phyloP scores from a whole-genome alignment of 768 basidiomycete genomes.

The Candolleomyces efflorescens region DNA sequence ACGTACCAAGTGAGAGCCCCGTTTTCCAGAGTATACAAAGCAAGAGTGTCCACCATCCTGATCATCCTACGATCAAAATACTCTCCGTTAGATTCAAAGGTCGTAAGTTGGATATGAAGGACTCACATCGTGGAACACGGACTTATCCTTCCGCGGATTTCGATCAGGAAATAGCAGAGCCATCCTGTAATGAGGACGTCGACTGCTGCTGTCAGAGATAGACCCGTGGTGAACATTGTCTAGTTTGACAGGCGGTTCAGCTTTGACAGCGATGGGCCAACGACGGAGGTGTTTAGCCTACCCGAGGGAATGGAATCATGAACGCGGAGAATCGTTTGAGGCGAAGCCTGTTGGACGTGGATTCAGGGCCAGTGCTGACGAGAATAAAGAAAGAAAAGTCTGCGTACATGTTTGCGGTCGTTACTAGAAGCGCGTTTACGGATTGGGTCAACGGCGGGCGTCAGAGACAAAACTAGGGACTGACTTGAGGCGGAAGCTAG shows the following conservation, averaged over 20 bases:
- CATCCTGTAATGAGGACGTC: slow-evolving; percentile 46
- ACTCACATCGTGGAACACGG: slow-evolving; percentile 25
- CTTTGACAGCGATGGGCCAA: neutral
- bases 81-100: neutral
- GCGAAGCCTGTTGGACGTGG: slow-evolving; percentile 25
- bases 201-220: slow-evolving; percentile 43
- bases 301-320: slow-evolving; percentile 16
- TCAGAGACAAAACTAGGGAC: neutral
- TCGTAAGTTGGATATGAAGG: neutral
- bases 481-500: slow-evolving; percentile 9
- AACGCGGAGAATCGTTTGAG: slow-evolving; percentile 21
- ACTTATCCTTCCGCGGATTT: slow-evolving; percentile 33
- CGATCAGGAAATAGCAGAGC: slow-evolving; percentile 39
- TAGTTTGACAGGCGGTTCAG: slow-evolving; percentile 10
- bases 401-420: slow-evolving; percentile 25
- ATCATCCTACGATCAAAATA: slow-evolving; percentile 31
- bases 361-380: neutral
- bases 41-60: slow-evolving; percentile 41
- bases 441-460: neutral
- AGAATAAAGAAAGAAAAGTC: neutral
- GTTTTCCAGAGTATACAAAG: slow-evolving; percentile 51
- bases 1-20: slow-evolving; percentile 45
- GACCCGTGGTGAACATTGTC: slow-evolving; percentile 50
- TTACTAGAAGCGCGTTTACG: slow-evolving; percentile 13
- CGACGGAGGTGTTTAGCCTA: slow-evolving; percentile 2